Base-by-base conservation (phyloP, 371 early-diverging fungal genomes). In the Mortierella sp. region DNA sequence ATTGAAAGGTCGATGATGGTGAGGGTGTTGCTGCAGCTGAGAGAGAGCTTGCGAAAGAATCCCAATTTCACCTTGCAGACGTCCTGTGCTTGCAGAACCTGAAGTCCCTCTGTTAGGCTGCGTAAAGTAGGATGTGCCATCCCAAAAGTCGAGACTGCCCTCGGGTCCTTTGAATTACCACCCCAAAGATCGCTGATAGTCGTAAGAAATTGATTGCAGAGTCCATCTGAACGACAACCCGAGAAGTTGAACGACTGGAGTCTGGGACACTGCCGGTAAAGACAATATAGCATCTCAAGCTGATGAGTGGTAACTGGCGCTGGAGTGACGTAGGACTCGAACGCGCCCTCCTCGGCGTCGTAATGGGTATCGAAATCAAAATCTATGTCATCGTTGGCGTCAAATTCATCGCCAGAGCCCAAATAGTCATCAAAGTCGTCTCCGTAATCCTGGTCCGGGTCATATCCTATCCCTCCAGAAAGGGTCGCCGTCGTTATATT, bases 191-290 rank as follows among this genome's bases (percentile, higher is more conserved):
- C 51, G 30, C 69, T 61, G 30, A 69, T 32, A 24, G 41, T 23
- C 7, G 17, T 21, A 21, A 69, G 46, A 28, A 61, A 60, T 4
- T 23, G 6, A 4, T 56, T 37, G 28, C 50, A 50, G 26, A 69
- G 6, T 0, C 39, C 44, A 6, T 69, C 69, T 0, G 56, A 32
- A 0, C 62, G 56, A 24, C 62, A 50, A 9, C 23, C 56, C 39
- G 69, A 56, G 32, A 69, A 69, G 26, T 69, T 56, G 14, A 69
- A 69, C 4, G 62, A 50, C 39, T 61, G 37, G 31, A 69, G 60
- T 46, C 32, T 23, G 9, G 69, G 69, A 11, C 69, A 69, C 15
- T 44, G 37, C 14, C 17, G 8, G 21, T 69, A 52, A 4, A 69
- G 52, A 11, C 30, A 43, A 7, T 50, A 56, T 50, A 64, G 55